Evolutionary conservation across 75 land plant species (phyloP).

Genomic region (Isoetes taiwanensis): DNA sequence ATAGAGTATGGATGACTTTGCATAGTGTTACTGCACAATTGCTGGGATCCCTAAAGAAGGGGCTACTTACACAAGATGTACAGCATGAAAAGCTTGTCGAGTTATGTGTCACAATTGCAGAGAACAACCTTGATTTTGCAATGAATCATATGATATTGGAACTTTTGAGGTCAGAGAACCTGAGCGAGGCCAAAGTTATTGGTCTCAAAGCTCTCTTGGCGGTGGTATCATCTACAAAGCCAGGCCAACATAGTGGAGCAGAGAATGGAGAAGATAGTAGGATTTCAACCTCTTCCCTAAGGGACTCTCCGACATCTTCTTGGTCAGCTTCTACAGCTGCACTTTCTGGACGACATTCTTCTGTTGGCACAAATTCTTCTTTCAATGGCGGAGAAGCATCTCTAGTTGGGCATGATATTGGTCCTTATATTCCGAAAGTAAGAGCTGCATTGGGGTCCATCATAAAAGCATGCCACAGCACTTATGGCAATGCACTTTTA

Average conservation of each 20-base stretch:
- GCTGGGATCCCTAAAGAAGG: slow-evolving; percentile 68
- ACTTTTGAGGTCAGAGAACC: slow-evolving; percentile 61
- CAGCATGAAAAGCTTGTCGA: slow-evolving; percentile 99
- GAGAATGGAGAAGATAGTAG: slow-evolving; percentile 43
- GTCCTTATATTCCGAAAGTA: slow-evolving; percentile 89
- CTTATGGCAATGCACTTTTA: slow-evolving; percentile 65
- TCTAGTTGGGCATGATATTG: slow-evolving; percentile 54
- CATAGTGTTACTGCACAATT: slow-evolving; percentile 94
- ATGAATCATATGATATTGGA: slow-evolving; percentile 98
- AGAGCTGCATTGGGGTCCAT: slow-evolving; percentile 86
- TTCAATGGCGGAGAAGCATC: background rate
- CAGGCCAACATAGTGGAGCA: slow-evolving; percentile 52
- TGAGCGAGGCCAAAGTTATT: slow-evolving; percentile 93
- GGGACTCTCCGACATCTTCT: slow-evolving; percentile 26
- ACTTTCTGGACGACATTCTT: slow-evolving; percentile 2
- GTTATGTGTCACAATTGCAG: slow-evolving; percentile 94
- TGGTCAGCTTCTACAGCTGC: slow-evolving; percentile 29
- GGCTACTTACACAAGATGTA: slow-evolving; percentile 83
- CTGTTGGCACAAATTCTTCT: slow-evolving; percentile 13
- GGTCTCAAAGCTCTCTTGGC: slow-evolving; percentile 87
- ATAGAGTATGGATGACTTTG: slow-evolving; percentile 86
- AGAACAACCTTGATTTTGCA: slow-evolving; percentile 86
- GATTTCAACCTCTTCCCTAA: slow-evolving; percentile 26
- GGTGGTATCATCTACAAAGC: slow-evolving; percentile 59
- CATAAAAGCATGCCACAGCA: slow-evolving; percentile 65